Base-by-base conservation (phyloP, 805 yeast genomes). In the Maudiozyma barnettii region DNA sequence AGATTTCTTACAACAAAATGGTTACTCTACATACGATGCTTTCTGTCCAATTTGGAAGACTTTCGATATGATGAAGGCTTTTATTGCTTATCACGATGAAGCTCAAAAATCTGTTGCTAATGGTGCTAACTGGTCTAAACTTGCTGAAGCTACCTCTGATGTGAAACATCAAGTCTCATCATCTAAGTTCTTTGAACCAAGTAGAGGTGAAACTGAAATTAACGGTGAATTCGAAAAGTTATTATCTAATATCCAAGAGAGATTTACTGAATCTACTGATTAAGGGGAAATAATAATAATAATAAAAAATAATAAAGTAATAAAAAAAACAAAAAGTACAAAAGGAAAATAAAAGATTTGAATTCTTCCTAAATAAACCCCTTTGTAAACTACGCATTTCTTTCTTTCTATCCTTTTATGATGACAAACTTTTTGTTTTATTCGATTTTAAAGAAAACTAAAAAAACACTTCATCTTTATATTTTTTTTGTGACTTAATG, bases 1-100 rank as follows among this genome's bases (percentile, higher is more conserved):
- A 70, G 99, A 93, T 71, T 93, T 93, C 82, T 77, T 93, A 67
- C 99, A 93, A 74, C 99, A 93, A 75, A 93, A 93, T 72, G 99
- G 99, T 73, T 93, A 93, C 74, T 93, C 99, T 42, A 74, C 95
- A 40, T 93, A 93, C 66, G 99, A 93, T 71, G 96, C 95, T 36
- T 93, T 89, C 84, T 93, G 99, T 73, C 99, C 99, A 56, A 86
- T 93, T 64, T 93, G 99, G 99, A 93, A 93, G 77, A 93, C 99
- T 42, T 84, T 79, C 59, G 93, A 87, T 67, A 93, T 93, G 99
- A 90, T 93, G 98, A 89, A 85, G 69, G 83, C 90, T 10, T 93
- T 93, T 61, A 80, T 90, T 50, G 70, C 89, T 33, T 93, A 93
- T 71, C 81, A 86, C 63, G 97, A 91, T 58, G 98, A 93, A 74